Base-by-base conservation (phyloP, 1,139 yeast genomes). In the Diutina pseudorugosa region DNA sequence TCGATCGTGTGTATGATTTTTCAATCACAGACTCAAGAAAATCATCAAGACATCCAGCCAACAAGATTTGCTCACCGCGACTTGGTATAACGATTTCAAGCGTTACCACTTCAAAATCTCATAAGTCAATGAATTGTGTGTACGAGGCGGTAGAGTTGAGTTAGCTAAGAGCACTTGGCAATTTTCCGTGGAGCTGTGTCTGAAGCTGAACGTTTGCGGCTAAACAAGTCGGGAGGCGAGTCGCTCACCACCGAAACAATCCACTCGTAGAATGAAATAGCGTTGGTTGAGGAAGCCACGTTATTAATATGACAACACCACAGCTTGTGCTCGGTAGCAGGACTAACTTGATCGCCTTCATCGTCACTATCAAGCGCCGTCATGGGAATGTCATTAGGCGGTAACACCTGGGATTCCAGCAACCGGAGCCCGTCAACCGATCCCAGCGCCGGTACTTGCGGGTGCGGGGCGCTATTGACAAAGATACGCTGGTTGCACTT, bases 271-370 rank as follows among this genome's bases (percentile, higher is more conserved):
- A 23, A 27, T 14, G 27, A 14, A 12, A 45, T 18, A 4, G 36
- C 12, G 11, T 30, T 30, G 12, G 40, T 45, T 4, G 41, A 25
- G 7, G 49, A 45, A 5, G 49, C 49, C 49, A 45, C 23, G n/a
- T 45, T 16, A 16, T 45, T 45, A n/a, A 45, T 27, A 16, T 27
- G 27, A 27, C 49, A 45, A 11, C 49, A 45, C 49, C 49, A 45
- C 30, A n/a, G 49, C 23, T 45, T 45, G 30, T 45, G 49, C n/a
- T 45, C 49, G n/a, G 23, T 11, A 2, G 19, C 14, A 8, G 49
- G 49, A 30, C 36, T 30, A 14, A 30, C 36, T 30, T 30, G 36
- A 19, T 45, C 49, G 27, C n/a, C n/a, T 12, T 8, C 11, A 9
- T 43, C 47, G 5, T 45, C 49, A 8, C 19, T 19, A 1, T 12